A percentile compares a stretch with the other conserved stretches of the same genome.
These are phyloP conservation scores for Massospora cicadina DNA, from an alignment of 371 early-diverging fungal species.

Conservation along the genomic window DNA sequence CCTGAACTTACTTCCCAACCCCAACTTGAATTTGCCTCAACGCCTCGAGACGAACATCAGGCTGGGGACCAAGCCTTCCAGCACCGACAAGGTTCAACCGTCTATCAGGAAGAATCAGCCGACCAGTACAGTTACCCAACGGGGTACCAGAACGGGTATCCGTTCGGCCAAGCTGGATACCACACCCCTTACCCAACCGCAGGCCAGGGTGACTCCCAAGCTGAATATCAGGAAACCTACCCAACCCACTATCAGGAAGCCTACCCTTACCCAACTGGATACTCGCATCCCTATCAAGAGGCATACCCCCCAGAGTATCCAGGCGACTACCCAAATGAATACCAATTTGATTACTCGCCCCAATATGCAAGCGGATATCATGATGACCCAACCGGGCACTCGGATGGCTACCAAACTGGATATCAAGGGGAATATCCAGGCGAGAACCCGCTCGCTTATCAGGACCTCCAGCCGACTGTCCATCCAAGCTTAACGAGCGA, in stretches of 20 bases:
- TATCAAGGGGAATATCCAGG: neutral
- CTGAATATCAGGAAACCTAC: neutral
- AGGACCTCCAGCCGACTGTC: neutral
- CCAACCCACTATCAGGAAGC: neutral
- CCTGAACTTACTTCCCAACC: no score
- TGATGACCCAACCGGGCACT: neutral
- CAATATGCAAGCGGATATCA: neutral
- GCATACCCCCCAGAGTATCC: neutral
- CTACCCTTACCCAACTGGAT: neutral
- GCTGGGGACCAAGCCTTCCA: no score
- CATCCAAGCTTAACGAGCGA: no score
- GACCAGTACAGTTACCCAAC: neutral
- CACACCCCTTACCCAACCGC: neutral
- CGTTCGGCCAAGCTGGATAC: neutral
- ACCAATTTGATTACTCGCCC: neutral
- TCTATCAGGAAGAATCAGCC: no score
- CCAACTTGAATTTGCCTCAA: no score
- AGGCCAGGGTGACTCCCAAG: neutral
- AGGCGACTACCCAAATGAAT: no score
- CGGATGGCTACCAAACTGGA: neutral
- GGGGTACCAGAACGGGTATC: neutral
- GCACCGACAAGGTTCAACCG: no score
- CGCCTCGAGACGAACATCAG: no score
- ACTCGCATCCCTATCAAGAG: neutral
- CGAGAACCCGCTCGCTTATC: neutral